A percentile compares a stretch with the other conserved stretches of the same genome.
Evolutionary conservation across 306 rosid species (phyloP).

Genomic region (Glycine tomentella): DNA sequence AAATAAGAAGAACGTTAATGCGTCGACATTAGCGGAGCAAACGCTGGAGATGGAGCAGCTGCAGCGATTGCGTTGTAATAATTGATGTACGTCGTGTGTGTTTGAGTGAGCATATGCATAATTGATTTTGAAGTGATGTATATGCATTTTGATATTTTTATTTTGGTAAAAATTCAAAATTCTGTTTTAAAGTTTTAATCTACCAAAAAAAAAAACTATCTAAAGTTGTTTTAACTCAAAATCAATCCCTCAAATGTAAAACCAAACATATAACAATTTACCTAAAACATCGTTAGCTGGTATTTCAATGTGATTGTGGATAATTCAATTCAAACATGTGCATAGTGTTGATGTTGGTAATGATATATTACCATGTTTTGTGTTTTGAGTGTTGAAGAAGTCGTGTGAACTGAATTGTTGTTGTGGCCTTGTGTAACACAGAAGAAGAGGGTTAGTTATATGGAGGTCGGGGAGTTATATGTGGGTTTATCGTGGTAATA

Average conservation of each 20-base stretch:
- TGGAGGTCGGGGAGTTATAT: constrained; percentile 93
- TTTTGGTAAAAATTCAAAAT: too few species aligned
- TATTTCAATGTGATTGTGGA: too few species aligned
- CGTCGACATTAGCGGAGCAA: constrained; percentile 70
- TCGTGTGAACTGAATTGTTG: constrained; percentile 58
- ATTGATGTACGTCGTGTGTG: too few species aligned
- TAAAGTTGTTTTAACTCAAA: too few species aligned
- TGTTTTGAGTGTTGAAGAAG: constrained; percentile 19
- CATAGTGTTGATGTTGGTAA: neutral
- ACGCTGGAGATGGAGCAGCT: constrained; percentile 77
- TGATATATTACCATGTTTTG: neutral
- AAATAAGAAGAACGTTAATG: too few species aligned
- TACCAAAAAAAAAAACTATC: too few species aligned
- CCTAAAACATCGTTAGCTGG: too few species aligned
- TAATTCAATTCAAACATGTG: neutral
- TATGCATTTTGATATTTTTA: neutral
- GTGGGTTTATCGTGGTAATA: constrained; percentile 87
- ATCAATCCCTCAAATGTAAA: too few species aligned
- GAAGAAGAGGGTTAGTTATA: constrained; percentile 86
- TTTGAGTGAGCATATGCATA: neutral
- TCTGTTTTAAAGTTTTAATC: neutral
- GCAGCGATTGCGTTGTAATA: constrained; percentile 69
- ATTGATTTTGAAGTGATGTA: neutral
- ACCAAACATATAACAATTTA: too few species aligned
- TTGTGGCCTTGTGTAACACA: constrained; percentile 73